Conservation (phyloP, 305 asterid genomes). For the Lippia alba region DNA sequence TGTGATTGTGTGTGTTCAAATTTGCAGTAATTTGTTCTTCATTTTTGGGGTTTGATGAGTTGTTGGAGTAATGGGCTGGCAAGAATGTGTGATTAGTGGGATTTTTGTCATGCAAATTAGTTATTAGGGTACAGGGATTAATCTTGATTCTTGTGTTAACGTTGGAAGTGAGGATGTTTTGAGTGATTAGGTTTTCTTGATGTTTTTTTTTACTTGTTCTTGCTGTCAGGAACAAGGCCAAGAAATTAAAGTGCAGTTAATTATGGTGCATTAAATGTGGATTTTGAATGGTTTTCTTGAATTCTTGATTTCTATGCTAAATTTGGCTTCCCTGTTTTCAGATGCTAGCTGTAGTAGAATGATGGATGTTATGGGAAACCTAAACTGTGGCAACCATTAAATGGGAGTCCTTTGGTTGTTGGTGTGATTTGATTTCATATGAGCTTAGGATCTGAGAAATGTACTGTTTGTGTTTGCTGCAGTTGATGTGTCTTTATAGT, state of each 20-base stretch:
- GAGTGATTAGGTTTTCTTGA: not conserved
- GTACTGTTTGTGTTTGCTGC: slow-evolving; percentile 11
- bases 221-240: not conserved
- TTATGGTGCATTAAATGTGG: not conserved
- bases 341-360: slow-evolving; percentile 23
- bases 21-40: not conserved
- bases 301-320: not conserved
- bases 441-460: slow-evolving; percentile 23
- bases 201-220: not conserved
- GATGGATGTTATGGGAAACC: slow-evolving; percentile 20
- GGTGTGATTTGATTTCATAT: slow-evolving; percentile 40
- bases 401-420: slow-evolving; percentile 38
- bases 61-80: slow-evolving; percentile 23
- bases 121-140: slow-evolving; percentile 5
- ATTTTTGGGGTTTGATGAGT: slow-evolving; percentile 2
- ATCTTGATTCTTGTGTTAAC: slow-evolving; percentile 27
- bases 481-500: slow-evolving; percentile 4
- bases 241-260: not conserved
- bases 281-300: no score
- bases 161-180: slow-evolving; percentile 13
- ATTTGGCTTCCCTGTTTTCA: not conserved
- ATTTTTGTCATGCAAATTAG: slow-evolving; percentile 4
- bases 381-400: slow-evolving; percentile 20
- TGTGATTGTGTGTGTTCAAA: slow-evolving; percentile 5
- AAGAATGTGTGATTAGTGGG: slow-evolving; percentile 25